Conservation (phyloP, 164 flowering plant genomes). For the Umbellularia californica region DNA sequence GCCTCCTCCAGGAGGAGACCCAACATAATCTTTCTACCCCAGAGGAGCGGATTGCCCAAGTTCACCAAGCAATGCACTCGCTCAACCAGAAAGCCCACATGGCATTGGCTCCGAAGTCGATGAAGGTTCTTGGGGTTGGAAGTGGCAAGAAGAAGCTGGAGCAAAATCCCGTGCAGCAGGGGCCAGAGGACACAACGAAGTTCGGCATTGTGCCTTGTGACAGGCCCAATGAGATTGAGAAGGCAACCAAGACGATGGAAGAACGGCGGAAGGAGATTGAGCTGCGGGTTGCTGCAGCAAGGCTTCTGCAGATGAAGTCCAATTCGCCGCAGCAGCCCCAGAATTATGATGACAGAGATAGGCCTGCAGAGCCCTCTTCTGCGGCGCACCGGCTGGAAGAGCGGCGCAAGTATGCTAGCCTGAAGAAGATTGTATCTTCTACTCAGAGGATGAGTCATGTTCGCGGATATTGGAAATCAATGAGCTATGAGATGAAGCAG, state of each 20-base stretch:
- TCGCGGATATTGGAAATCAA: constrained; percentile 64
- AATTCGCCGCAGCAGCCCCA: constrained; percentile 30
- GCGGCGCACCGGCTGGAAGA: constrained; percentile 41
- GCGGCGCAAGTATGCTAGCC: constrained; percentile 48
- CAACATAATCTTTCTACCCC: constrained; percentile 50
- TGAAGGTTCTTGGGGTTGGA: constrained; percentile 64
- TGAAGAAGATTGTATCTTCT: constrained; percentile 43
- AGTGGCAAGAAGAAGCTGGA: constrained; percentile 84
- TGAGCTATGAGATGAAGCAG: constrained; percentile 54
- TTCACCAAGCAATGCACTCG: constrained; percentile 59
- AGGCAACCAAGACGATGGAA: constrained; percentile 86
- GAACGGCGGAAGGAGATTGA: constrained; percentile 96
- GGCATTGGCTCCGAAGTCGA: constrained; percentile 77
- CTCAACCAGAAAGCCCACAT: constrained; percentile 74
- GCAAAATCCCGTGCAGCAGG: constrained; percentile 69
- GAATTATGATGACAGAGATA: constrained; percentile 28
- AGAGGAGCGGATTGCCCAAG: constrained; percentile 55
- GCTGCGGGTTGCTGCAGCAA: constrained; percentile 94
- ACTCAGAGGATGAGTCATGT: constrained; percentile 67
- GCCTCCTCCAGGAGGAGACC: constrained; percentile 69
- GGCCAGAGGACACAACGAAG: constrained; percentile 86
- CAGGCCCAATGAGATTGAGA: constrained; percentile 91
- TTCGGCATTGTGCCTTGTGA: constrained; percentile 52
- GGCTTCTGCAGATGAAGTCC: constrained; percentile 82
- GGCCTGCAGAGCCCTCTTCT: constrained; percentile 31